Percentiles rank a stretch among this genome's conserved stretches.
Evolutionary conservation across 768 basidiomycete species (phyloP).

Genomic region (Phanerochaete sordida): DNA sequence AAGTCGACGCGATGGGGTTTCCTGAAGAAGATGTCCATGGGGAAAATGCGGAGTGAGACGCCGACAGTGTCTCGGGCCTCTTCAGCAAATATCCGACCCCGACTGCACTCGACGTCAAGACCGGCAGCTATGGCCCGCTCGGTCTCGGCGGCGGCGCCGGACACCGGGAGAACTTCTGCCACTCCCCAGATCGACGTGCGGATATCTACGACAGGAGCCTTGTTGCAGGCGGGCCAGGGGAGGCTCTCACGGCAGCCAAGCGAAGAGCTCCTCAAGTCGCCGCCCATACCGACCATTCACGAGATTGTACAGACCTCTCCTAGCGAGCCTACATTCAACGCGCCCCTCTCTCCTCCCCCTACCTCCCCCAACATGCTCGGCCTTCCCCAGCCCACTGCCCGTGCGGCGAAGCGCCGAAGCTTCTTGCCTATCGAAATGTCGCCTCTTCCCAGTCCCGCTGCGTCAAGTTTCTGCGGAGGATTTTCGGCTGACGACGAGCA

Average conservation of each 20-base stretch:
- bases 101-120: conserved; percentile 10
- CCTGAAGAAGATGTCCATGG: conserved; percentile 98
- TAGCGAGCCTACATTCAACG: background rate
- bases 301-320: conserved; percentile 1
- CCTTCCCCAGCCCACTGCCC: conserved; percentile 41
- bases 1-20: conserved; percentile 89
- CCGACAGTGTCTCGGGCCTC: conserved; percentile 36
- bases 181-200: conserved; percentile 67
- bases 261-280: conserved; percentile 19
- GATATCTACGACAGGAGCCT: conserved; percentile 64
- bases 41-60: conserved; percentile 74
- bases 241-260: conserved; percentile 3
- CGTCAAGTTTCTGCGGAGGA: conserved; percentile 56
- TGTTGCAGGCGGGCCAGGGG: conserved; percentile 33
- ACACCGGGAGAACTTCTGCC: background rate
- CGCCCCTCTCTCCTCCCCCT: conserved; percentile 9
- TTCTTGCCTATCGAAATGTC: conserved; percentile 84
- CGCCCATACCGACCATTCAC: conserved; percentile 5
- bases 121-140: conserved; percentile 13
- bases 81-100: conserved; percentile 30
- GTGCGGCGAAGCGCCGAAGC: conserved; percentile 73
- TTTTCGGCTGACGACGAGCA: conserved; percentile 37
- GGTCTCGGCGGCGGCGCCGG: background rate
- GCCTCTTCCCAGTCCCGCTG: conserved; percentile 60
- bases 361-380: conserved; percentile 31